Evolutionary conservation across 306 rosid genomes (phyloP).

Genomic region (Glycine tomentella): DNA sequence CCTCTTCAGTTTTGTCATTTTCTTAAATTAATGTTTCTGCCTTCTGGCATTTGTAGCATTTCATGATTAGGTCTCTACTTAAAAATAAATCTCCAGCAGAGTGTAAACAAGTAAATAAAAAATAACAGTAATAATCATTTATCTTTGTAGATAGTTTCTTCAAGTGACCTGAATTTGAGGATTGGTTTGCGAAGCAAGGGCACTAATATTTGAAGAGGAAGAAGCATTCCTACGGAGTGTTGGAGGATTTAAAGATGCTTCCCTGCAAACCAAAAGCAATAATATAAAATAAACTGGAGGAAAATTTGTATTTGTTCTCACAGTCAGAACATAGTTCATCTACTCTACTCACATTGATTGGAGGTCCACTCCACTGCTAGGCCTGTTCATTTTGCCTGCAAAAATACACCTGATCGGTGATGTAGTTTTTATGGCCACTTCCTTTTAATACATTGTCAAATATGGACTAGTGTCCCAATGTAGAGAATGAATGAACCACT

Average conservation of each 20-base stretch:
- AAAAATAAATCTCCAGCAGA: too few relatives aligned
- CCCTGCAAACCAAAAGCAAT: constrained; percentile 55
- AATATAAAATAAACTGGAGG: not conserved
- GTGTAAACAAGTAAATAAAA: too few relatives aligned
- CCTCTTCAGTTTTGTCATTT: too few relatives aligned
- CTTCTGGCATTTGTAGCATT: too few relatives aligned
- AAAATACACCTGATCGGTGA: constrained; percentile 47
- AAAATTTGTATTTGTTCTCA: not conserved
- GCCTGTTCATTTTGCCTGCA: constrained; percentile 71
- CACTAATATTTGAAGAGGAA: constrained; percentile 83
- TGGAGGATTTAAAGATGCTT: constrained; percentile 60
- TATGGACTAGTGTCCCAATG: not conserved
- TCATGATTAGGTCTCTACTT: too few relatives aligned
- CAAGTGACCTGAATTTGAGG: too few relatives aligned
- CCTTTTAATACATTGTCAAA: not conserved
- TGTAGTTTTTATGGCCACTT: not conserved
- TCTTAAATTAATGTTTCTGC: too few relatives aligned
- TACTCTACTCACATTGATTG: constrained; percentile 62
- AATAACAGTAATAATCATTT: too few relatives aligned
- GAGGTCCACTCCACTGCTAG: constrained; percentile 74
- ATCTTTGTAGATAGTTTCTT: too few relatives aligned
- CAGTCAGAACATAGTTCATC: not conserved
- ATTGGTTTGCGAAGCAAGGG: too few relatives aligned
- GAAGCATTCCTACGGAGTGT: constrained; percentile 86
- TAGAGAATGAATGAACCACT: not conserved